Evolutionary conservation across 495 filamentous ascomycete species (phyloP).

Genomic region (Evansstolkia leycettana): DNA sequence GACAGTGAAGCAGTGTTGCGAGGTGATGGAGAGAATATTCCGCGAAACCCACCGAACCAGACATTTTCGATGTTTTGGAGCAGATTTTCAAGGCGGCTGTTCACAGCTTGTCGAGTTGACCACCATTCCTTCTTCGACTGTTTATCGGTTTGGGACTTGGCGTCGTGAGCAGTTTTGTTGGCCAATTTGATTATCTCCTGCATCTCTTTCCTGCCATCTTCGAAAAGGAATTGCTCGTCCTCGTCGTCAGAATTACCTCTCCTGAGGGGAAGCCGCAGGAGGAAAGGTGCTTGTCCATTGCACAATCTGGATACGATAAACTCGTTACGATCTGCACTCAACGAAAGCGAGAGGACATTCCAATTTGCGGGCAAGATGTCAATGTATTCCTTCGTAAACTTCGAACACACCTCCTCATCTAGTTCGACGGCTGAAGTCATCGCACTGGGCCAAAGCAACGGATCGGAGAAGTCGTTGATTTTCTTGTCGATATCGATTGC

Average conservation of each 20-base stretch:
- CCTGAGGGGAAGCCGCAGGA: conserved; percentile 71
- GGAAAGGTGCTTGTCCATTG: conserved; percentile 60
- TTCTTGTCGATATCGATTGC: conserved; percentile 33
- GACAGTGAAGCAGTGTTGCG: conserved; percentile 48
- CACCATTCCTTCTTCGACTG: conserved; percentile 73
- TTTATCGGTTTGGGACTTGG: conserved; percentile 44
- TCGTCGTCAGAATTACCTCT: conserved; percentile 73
- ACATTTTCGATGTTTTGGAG: conserved; percentile 77
- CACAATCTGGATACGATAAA: conserved; percentile 73
- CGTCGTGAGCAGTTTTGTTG: conserved; percentile 71
- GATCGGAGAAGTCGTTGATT: conserved; percentile 26
- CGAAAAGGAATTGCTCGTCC: conserved; percentile 73
- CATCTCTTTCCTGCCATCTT: conserved; percentile 63
- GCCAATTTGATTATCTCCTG: conserved; percentile 66
- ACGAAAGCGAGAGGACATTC: conserved; percentile 73
- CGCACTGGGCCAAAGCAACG: conserved; percentile 25
- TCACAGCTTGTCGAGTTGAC: conserved; percentile 68
- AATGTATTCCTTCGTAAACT: conserved; percentile 28
- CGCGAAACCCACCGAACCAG: conserved; percentile 90
- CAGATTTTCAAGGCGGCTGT: conserved; percentile 63
- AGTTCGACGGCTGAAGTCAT: conserved; percentile 9
- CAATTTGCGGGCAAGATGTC: conserved; percentile 67
- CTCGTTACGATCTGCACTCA: conserved; percentile 70
- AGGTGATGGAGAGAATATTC: conserved; percentile 68
- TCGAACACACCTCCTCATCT: conserved; percentile 16